Evolutionary conservation across 2,329 filamentous ascomycete species (phyloP), one percentile per base, ranked within the genome.

Genomic region (Colletotrichum aenigma): DNA sequence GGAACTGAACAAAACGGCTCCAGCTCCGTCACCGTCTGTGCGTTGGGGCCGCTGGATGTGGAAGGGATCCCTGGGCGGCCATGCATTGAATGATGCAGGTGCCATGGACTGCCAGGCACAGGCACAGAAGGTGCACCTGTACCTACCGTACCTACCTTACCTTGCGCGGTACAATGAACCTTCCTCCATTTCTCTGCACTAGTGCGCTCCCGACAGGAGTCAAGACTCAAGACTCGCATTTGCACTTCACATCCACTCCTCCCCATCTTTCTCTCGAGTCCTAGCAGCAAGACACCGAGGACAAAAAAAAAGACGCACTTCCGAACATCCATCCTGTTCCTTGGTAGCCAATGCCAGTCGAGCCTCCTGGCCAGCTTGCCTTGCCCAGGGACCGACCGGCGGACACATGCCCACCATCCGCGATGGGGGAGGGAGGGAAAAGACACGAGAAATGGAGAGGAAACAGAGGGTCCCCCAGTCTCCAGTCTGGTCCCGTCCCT

Each of bases 21-120:
- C 64, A 64, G 48, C 58, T 65, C 73, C 64, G 69, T 72, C 73
- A 43, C 73, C 62, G 73, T 75, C 73, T 68, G 73, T 75, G 73
- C 73, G 70, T 75, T 68, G 70, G 56, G 73, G 28, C 64, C 70
- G 6, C 38, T 48, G 38, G 16, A 43, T 18, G 16, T 43, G 38
- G 38, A 48, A 48, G 21, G 38, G 38, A 48, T n/a, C 38, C 38
- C 38, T n/a, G 36, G 16, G 9, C 38, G 18, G 18, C 18, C 38
- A 48, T 48, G 38, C 38, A 48, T 12, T 21, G 38, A 48, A 48
- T 48, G 38, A 73, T 73, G 70, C 73, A 75, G 70, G 73, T 48
- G 38, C 38, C 18, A n/a, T 48, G 38, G 38, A 48, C 38, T 48
- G 21, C 55, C 55, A 56, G 52, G 21, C 52, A 21, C 52, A 48